Evolutionary conservation across 768 basidiomycete species (phyloP).

Genomic region (Xanthoconium purpureum): DNA sequence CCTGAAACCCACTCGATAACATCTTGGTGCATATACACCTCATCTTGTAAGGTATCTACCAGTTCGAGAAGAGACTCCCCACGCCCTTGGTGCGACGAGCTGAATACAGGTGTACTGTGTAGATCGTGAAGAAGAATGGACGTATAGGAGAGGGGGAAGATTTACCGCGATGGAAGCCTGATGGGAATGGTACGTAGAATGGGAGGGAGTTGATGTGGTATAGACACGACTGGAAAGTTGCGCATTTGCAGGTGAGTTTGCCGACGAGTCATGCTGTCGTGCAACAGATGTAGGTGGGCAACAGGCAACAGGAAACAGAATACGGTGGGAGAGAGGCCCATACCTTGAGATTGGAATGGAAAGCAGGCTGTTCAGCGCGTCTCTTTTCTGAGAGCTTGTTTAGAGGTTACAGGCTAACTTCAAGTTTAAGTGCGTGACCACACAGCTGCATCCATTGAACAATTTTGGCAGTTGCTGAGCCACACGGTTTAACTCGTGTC

Average conservation of each 20-base stretch:
- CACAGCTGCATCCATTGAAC: conserved; percentile 5
- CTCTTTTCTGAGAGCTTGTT: background rate
- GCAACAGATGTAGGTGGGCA: conserved; percentile 2
- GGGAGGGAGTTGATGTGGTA: conserved; percentile 8
- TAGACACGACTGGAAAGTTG: conserved; percentile 6
- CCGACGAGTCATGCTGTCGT: conserved; percentile 12
- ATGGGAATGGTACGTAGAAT: background rate
- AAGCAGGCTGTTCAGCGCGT: conserved; percentile 5
- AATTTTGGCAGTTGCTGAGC: conserved; percentile 10
- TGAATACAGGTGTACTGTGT: conserved; percentile 8
- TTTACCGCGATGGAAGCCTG: conserved; percentile 14
- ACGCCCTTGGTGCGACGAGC: no score
- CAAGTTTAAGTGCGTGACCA: conserved; percentile 5
- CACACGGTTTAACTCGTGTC: background rate
- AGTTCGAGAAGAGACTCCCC: no score
- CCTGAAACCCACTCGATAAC: no score
- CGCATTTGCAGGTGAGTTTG: background rate
- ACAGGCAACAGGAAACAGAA: background rate
- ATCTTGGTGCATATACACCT: no score
- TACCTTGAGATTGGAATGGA: conserved; percentile 13
- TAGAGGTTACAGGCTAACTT: background rate
- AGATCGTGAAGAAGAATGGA: conserved; percentile 1
- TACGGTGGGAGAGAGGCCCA: background rate
- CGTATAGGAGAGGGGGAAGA: background rate
- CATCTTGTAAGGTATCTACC: no score